Conservation (phyloP, 2,329 filamentous ascomycete genomes). For the Verticillium klebahnii region DNA sequence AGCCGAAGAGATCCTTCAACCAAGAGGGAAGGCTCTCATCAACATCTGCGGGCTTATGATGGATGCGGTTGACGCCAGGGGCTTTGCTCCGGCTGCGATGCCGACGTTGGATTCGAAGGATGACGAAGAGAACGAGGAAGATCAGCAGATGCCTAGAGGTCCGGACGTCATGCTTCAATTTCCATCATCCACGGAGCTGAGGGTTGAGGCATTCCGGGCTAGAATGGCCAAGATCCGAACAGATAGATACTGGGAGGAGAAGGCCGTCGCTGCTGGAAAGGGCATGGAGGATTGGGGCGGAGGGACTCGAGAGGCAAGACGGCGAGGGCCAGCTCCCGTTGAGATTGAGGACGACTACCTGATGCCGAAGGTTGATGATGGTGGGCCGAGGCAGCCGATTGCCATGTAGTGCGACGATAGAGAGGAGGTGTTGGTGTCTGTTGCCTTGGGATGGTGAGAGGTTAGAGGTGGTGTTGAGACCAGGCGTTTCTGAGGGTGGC, state of each 20-base stretch:
- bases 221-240: background rate
- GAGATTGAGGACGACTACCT: too few relatives aligned
- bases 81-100: constrained; percentile 1
- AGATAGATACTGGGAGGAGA: constrained; percentile 1
- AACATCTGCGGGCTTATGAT: constrained; percentile 3
- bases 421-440: too few relatives aligned
- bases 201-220: background rate
- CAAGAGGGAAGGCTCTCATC: background rate
- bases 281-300: background rate
- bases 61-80: background rate
- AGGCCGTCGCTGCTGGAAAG: background rate
- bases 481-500: background rate
- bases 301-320: background rate
- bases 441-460: too few relatives aligned
- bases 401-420: background rate
- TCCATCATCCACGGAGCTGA: background rate
- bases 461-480: too few relatives aligned
- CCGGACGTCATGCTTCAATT: too few relatives aligned
- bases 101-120: background rate
- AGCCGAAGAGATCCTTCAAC: background rate
- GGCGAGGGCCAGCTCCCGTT: background rate
- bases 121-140: background rate
- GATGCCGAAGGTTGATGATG: background rate
- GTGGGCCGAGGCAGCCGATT: background rate
- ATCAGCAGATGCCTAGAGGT: too few relatives aligned